Conservation (phyloP, 1,139 yeast genomes). For the Lodderomyces orthopsilosis region DNA sequence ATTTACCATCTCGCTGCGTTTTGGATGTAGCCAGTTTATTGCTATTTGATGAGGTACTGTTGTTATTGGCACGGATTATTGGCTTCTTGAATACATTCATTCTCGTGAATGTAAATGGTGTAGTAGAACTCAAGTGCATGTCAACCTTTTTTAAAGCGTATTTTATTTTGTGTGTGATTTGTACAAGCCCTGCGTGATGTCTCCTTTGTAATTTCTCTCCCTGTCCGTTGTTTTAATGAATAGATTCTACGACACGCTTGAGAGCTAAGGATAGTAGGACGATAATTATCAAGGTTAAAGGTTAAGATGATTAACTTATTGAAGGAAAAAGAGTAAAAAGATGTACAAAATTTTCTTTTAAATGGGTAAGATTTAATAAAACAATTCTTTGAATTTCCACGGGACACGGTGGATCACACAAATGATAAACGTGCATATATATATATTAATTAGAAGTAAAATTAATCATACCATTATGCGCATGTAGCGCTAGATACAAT, state of each 20-base stretch:
- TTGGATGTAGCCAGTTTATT: background rate
- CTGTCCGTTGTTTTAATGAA: no score
- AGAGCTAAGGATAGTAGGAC: no score
- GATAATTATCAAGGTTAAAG: background rate
- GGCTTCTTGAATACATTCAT: slow-evolving; percentile 13
- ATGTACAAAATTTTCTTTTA: background rate
- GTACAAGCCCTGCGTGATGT: background rate
- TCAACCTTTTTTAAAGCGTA: background rate
- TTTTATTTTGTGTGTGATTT: background rate
- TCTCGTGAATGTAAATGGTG: slow-evolving; percentile 4
- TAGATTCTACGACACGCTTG: no score
- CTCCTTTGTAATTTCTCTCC: background rate
- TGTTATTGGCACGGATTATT: slow-evolving; percentile 3
- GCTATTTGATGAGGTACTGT: background rate
- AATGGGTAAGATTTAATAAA: no score
- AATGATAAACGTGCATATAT: background rate
- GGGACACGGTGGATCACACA: slow-evolving; percentile 1
- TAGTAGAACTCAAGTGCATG: background rate
- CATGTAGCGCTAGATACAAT: no score
- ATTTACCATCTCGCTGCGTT: background rate
- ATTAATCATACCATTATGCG: background rate
- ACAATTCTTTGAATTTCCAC: no score
- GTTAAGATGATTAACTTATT: no score
- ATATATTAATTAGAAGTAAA: background rate
- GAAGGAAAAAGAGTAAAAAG: background rate